A percentile compares a stretch with the other conserved stretches of the same genome.
phyloP scores from a whole-genome alignment of 208 protist species.

The Zelonia costaricensis region DNA sequence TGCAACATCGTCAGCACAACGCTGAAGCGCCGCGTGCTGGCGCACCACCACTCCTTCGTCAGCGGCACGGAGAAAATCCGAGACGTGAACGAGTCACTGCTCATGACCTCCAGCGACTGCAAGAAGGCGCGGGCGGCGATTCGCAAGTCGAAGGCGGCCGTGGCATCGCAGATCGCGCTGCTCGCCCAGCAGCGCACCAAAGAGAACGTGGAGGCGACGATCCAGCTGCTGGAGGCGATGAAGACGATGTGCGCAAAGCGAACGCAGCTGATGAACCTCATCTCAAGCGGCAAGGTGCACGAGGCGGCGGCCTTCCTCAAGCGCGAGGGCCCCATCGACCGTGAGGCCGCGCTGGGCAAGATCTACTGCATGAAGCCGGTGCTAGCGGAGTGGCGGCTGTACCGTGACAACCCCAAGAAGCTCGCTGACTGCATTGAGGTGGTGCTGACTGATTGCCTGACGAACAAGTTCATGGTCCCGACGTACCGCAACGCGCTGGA shows the following conservation, averaged over 20 bases:
- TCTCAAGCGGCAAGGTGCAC: constrained; percentile 60
- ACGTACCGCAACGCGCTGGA: constrained; percentile 76
- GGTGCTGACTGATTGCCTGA: constrained; percentile 66
- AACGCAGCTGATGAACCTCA: constrained; percentile 59
- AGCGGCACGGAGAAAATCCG: constrained; percentile 73
- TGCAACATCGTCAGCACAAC: constrained; percentile 80
- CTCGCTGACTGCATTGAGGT: constrained; percentile 47
- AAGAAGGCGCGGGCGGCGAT: constrained; percentile 74
- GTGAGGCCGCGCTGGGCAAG: constrained; percentile 42
- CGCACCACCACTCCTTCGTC: constrained; percentile 73
- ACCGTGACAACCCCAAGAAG: constrained; percentile 45
- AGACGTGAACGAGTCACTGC: constrained; percentile 69
- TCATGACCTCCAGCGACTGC: constrained; percentile 83
- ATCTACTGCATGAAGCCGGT: constrained; percentile 68
- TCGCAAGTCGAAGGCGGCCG: constrained; percentile 55
- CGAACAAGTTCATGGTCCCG: constrained; percentile 66
- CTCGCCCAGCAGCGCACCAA: constrained; percentile 55
- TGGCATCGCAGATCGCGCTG: constrained; percentile 56
- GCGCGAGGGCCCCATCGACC: constrained; percentile 45
- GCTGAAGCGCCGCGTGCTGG: constrained; percentile 80
- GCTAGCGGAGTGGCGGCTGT: constrained; percentile 72
- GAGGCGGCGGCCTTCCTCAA: constrained; percentile 67
- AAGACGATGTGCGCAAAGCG: constrained; percentile 51
- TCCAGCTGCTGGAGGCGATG: constrained; percentile 70
- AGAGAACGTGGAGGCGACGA: constrained; percentile 45